Base-by-base conservation (phyloP, 192 early-diverging fungal species). In the Ambispora gerdemannii region DNA sequence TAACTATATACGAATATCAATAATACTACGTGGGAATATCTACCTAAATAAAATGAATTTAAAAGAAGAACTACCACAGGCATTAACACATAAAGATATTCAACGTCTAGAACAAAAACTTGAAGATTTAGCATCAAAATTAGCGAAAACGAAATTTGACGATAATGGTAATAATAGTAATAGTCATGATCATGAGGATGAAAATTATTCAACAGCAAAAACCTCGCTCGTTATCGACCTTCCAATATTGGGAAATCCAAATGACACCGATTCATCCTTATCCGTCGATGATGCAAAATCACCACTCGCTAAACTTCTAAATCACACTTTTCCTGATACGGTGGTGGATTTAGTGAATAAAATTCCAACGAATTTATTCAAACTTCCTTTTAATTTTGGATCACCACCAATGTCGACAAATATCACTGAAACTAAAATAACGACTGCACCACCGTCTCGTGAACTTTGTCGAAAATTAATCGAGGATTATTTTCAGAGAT, bases 291-390 rank as follows among this genome's bases (percentile, higher is more conserved):
- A 28, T 2, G 28, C 38, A 19, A 22, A 11, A 32, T 58, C 55
- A 22, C 53, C 36, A 20, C 50, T 70, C 2, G 10, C 19, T 13
- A 1, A 2, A 15, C 0, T 70, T 10, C 31, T 70, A n/a, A 70
- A 70, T 32, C 68, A 50, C 30, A 70, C 68, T 19, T 70, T 13
- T 50, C 68, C 68, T 13, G 50, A 58, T 28, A n/a, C 34, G 10
- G n/a, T 70, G 1, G 68, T 70, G n/a, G 68, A 70, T 36, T 50
- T 70, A 20, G 68, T 70, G 0, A 3, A 49, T 50, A 70, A 70
- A 60, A 31, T 70, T n/a, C n/a, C n/a, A n/a, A 31, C n/a, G 2
- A 60, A 60, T 27, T 20, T 49, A 25, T 43, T 43, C 19, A 32
- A 27, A 22, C 34, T 51, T 50, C 19, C 25, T 43, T 34, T 25